Evolutionary conservation across 1,284 basidiomycete species (phyloP).

Genomic region (Dichomitus squalens): DNA sequence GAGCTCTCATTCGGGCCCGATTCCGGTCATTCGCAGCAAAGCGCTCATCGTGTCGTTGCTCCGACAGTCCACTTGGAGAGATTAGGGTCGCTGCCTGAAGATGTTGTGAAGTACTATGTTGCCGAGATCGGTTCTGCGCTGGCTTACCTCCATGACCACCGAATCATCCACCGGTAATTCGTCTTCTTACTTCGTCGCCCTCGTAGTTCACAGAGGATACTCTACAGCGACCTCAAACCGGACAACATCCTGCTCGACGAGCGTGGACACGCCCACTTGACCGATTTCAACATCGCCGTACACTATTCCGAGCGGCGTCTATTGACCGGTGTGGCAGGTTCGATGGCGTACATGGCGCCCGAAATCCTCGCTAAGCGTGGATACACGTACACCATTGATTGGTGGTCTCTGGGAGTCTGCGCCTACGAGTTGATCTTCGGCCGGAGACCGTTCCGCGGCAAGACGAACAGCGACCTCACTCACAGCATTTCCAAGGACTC

Average conservation of each 20-base stretch:
- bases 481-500: conserved; percentile 83
- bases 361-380: conserved; percentile 86
- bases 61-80: conserved; percentile 89
- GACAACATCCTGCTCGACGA: conserved; percentile 98
- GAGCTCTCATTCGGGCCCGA: conserved; percentile 33
- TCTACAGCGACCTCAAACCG: conserved; percentile 87
- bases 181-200: not conserved
- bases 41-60: conserved; percentile 3
- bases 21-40: not conserved
- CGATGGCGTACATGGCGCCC: conserved; percentile 99
- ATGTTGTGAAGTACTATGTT: conserved; percentile 87
- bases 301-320: conserved; percentile 87
- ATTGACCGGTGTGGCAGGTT: conserved; percentile 95
- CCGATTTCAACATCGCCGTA: conserved; percentile 98
- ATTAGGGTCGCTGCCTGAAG: conserved; percentile 80
- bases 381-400: conserved; percentile 92
- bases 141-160: conserved; percentile 89
- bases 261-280: conserved; percentile 93
- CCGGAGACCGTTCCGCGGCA: conserved; percentile 88
- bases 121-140: conserved; percentile 90
- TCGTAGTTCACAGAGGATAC: not conserved
- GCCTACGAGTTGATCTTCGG: conserved; percentile 93
- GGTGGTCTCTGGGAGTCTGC: conserved; percentile 95
- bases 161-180: conserved; percentile 91
- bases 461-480: conserved; percentile 88